Evolutionary conservation across 2,329 filamentous ascomycete genomes (phyloP).

Genomic region (Penicillium sp.): DNA sequence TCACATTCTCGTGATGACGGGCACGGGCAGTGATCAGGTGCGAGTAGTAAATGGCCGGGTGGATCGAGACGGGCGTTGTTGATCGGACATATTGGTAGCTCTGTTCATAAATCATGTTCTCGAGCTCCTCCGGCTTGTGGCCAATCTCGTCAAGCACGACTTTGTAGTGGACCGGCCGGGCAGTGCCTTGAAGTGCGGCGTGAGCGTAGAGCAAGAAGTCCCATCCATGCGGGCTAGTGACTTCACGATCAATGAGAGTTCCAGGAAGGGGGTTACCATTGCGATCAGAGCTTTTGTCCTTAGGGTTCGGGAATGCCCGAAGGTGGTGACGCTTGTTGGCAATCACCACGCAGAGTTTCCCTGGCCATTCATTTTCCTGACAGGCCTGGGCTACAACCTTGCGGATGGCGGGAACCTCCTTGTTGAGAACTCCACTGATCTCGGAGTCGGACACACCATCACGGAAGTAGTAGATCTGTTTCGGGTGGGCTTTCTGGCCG

Average conservation of each 20-base stretch:
- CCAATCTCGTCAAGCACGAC: slow-evolving; percentile 80
- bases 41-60: slow-evolving; percentile 92
- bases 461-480: slow-evolving; percentile 66
- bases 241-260: slow-evolving; percentile 81
- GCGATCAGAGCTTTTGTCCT: slow-evolving; percentile 60
- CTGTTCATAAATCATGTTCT: slow-evolving; percentile 90
- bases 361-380: slow-evolving; percentile 33
- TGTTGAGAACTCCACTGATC: slow-evolving; percentile 73
- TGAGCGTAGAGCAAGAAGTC: slow-evolving; percentile 79
- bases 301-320: slow-evolving; percentile 77
- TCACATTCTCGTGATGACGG: slow-evolving; percentile 67
- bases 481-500: slow-evolving; percentile 46
- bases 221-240: slow-evolving; percentile 88
- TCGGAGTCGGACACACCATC: slow-evolving; percentile 91
- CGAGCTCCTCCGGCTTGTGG: slow-evolving; percentile 67
- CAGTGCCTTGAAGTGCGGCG: slow-evolving; percentile 87
- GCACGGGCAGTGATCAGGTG: slow-evolving; percentile 84
- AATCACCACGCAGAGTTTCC: slow-evolving; percentile 81
- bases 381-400: slow-evolving; percentile 7
- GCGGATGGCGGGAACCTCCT: slow-evolving; percentile 60
- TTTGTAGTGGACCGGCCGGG: slow-evolving; percentile 88
- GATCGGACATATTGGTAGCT: slow-evolving; percentile 92
- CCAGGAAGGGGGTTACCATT: slow-evolving; percentile 85
- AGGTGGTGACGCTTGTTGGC: slow-evolving; percentile 94
- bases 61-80: slow-evolving; percentile 80